Base-by-base conservation (phyloP, 2,329 filamentous ascomycete species). In the Paraconiothyrium sp. region DNA sequence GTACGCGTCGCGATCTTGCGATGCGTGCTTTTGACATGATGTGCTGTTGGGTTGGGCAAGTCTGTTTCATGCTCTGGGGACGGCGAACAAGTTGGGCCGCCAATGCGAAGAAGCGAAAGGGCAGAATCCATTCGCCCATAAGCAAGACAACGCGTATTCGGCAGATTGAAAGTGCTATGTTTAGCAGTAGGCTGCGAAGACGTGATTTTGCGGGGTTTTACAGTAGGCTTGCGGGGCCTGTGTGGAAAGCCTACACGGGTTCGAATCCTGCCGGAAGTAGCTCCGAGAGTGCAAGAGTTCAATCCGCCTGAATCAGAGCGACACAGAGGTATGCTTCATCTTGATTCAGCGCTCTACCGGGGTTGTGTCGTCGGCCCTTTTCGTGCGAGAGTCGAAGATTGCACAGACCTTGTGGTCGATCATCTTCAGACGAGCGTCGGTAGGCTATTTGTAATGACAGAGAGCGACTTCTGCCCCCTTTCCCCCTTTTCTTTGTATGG, bases 221-320 rank as follows among this genome's bases (percentile, higher is more conserved):
- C 20, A 20, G 20, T 4, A 41, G n/a, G 39, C 32, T 52, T 52
- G 32, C 34, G 24, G 32, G 32, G 48, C 13, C 32, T 16, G 27
- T 37, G 49, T 37, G 34, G 34, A 24, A 27, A 41, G n/a, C 16
- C 34, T 30, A 7, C 46, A 46, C 27, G 49, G 49, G n/a, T 24
- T 20, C n/a, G 37, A 43, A 54, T 54, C 50, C 50, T 54, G 24
- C 35, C 50, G 50, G 50, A 43, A 30, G 50, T 41, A n/a, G 35
- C 50, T 27, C 35, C 35, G 50, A 52, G 43, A 4, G 20, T 24
- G 6, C n/a, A 10, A 20, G 7, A 46, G 3, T 22, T 22, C 20
- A 10, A 24, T 20, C 24, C 20, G 10, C 20, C 9, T n/a, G 20
- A 39, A 20, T 47, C 44, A 32, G 14, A 32, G 24, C 24, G 24